Evolutionary conservation across 441 rosid species (phyloP), one percentile per base, ranked within the genome.

Genomic region (Hura crepitans): DNA sequence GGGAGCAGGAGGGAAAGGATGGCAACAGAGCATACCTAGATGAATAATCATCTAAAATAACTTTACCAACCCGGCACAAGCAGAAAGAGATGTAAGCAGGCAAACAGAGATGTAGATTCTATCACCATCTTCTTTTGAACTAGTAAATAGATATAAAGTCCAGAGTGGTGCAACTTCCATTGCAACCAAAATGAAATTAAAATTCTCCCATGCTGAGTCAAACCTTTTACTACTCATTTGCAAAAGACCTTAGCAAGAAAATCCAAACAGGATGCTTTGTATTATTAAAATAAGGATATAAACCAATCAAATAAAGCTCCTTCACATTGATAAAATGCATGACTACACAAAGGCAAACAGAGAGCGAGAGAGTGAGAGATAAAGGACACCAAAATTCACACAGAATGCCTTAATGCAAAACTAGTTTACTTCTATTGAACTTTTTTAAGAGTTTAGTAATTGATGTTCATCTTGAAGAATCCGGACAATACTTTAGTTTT

Each of bases 401-500:
- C 31, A 68, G 62, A 55, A 53, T 61, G 59, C 69, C 56, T 67
- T 49, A 58, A 66, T 68, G 49, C 74, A 72, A 68, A 39, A n/a
- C n/a, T n/a, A n/a, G 27, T 20, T 25, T 45, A 39, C 73, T 72
- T 78, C n/a, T 10, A 66, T 57, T 39, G 35, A 77, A 71, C 66
- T 71, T 79, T 57, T 66, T 72, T 65, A 78, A 68, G 18, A 71
- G 27, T 78, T 80, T 72, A 75, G 83, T 58, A 75, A 79, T 51
- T 72, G 69, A 71, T 73, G 81, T 77, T 76, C 72, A 39, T n/a
- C 67, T 75, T 69, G 61, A 82, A 81, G 74, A 82, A 76, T 81
- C 69, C 73, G 75, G 68, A 72, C 37, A 68, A 73, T 56, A 68
- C 64, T 77, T n/a, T n/a, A n/a, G n/a, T n/a, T 75, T 71, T 62